Percentiles rank a stretch among this genome's conserved stretches.
Conservation (phyloP, 1,284 basidiomycete species). For the Tremellales sp. region DNA sequence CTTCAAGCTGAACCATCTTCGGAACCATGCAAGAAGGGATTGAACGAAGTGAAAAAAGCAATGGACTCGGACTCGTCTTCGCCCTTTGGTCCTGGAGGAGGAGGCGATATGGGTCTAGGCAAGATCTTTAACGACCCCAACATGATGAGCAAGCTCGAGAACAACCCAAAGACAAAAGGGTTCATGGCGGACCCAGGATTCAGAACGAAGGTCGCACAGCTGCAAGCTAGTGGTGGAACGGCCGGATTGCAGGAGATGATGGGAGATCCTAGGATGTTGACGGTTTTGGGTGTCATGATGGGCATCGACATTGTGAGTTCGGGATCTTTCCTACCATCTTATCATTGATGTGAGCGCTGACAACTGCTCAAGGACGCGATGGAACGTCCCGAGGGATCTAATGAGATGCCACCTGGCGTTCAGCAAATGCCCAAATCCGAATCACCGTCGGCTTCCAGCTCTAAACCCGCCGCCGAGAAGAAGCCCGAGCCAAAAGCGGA, state of each 20-base stretch:
- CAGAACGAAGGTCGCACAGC: conserved; percentile 56
- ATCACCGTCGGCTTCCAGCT: conserved; percentile 41
- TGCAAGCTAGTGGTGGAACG: conserved; percentile 45
- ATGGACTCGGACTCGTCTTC: conserved; percentile 36
- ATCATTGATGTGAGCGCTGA: not conserved
- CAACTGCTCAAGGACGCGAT: conserved; percentile 59
- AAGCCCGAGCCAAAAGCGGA: conserved; percentile 49
- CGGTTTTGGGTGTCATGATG: conserved; percentile 85
- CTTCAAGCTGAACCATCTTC: conserved; percentile 72
- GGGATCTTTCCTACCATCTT: not conserved
- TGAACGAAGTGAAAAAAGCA: conserved; percentile 79
- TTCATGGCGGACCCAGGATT: conserved; percentile 79
- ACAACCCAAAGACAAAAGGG: conserved; percentile 79
- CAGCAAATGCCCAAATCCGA: conserved; percentile 9
- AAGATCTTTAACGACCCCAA: conserved; percentile 84
- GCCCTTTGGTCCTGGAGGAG: conserved; percentile 28
- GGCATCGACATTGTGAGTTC: conserved; percentile 71
- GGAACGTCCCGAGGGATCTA: conserved; percentile 76
- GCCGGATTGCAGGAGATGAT: conserved; percentile 51
- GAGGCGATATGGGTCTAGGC: conserved; percentile 57
- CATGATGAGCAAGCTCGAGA: conserved; percentile 73
- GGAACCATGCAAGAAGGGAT: conserved; percentile 75
- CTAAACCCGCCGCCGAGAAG: conserved; percentile 49
- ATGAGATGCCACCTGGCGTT: conserved; percentile 67
- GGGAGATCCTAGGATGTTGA: conserved; percentile 84